Percentiles rank a stretch among this genome's conserved stretches.
Evolutionary conservation across 768 basidiomycete genomes (phyloP).

Genomic region (Rhizopogon vulgaris): DNA sequence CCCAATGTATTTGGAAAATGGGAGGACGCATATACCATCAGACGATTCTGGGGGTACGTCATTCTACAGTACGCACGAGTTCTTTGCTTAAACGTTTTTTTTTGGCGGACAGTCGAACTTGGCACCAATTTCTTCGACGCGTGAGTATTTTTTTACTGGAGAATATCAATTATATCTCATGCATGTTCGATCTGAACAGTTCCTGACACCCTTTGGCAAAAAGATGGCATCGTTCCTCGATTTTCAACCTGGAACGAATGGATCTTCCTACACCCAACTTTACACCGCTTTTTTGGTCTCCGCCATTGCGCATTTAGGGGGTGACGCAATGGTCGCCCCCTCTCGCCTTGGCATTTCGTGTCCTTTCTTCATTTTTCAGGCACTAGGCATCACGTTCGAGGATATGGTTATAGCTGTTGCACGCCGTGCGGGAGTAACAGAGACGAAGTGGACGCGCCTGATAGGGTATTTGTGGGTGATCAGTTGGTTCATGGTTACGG

Average conservation of each 20-base stretch:
- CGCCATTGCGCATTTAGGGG: constrained; percentile 28
- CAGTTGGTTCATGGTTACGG: constrained; percentile 16
- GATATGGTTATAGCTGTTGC: constrained; percentile 18
- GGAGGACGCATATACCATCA: constrained; percentile 31
- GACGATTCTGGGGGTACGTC: constrained; percentile 36
- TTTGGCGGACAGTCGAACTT: constrained; percentile 19
- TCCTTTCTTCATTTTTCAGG: constrained; percentile 26
- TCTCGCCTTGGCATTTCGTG: background rate
- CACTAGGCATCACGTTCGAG: constrained; percentile 31
- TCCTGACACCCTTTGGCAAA: constrained; percentile 21
- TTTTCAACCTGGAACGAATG: constrained; percentile 20
- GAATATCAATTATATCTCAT: background rate
- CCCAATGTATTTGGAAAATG: constrained; percentile 29
- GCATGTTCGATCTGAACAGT: constrained; percentile 10
- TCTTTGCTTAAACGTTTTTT: background rate
- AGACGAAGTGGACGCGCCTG: constrained; percentile 4
- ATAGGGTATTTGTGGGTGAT: constrained; percentile 24
- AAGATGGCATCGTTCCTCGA: constrained; percentile 16
- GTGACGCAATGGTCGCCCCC: constrained; percentile 20
- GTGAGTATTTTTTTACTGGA: constrained; percentile 16
- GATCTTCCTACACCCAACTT: constrained; percentile 28
- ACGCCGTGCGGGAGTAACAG: constrained; percentile 7
- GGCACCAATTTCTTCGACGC: constrained; percentile 34
- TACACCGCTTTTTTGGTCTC: constrained; percentile 31
- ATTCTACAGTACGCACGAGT: background rate